Base-by-base conservation (phyloP, 331 rosid species). In the Dryas integrifolia region DNA sequence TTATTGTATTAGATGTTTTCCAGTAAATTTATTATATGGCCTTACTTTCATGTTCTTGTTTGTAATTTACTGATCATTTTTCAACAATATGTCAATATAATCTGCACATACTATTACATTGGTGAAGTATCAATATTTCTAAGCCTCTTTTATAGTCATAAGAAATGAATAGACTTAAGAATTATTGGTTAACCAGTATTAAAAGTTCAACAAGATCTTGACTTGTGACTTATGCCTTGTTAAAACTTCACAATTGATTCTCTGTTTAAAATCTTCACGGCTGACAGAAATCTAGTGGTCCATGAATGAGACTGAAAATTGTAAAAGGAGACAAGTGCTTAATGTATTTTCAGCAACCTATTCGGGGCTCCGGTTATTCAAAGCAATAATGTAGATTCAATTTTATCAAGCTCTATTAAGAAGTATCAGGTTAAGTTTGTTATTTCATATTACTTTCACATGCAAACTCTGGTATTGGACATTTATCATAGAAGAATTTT, bases 1-100 rank as follows among this genome's bases (percentile, higher is more conserved):
- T 57, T 70, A 2, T 26, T 69, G 11, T 30, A 44, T 57, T 70
- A 56, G 46, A 43, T 70, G 64, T 57, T 40, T 51, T 18, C 51
- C 5, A 43, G 66, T 15, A 56, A 70, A 69, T 15, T 53, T 69
- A 55, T n/a, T 43, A 21, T 56, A 6, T 12, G 4, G 24, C 4
- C 49, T 62, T 15, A 40, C 13, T 70, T 56, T 13, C 48, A 26
- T 58, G 41, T 5, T 56, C 16, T 53, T 53, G 53, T 26, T 43
- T 24, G 12, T 69, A 18, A 40, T 35, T 52, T 52, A 43, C 53
- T 55, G 4, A 43, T 56, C n/a, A 41, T 41, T 4, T 30, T 62
- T 40, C 14, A 9, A 62, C 15, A 7, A 9, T 62, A 40, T 62
- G 11, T 18, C 11, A 1, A 16, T 3, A 53, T 9, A 0, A 26